These are phyloP conservation scores for Carex arenaria DNA, from an alignment of 202 grass and related monocot species.

Conservation along the genomic window DNA sequence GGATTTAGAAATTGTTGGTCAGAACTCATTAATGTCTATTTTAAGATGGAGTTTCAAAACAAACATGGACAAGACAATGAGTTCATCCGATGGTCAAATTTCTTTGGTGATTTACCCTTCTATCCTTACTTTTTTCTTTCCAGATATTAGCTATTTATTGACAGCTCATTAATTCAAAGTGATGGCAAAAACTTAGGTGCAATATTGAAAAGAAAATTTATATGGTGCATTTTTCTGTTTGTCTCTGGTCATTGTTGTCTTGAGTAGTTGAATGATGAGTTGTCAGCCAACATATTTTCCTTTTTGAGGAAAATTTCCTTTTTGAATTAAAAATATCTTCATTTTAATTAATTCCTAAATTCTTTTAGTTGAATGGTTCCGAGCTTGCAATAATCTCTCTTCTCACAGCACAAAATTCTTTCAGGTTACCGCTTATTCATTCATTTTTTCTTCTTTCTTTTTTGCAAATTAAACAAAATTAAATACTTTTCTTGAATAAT, in stretches of 20 bases:
- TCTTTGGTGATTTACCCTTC: constrained; percentile 48
- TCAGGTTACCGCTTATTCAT: constrained; percentile 28
- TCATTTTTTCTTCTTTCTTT: constrained; percentile 7
- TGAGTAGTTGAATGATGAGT: constrained; percentile 13
- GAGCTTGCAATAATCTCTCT: constrained; percentile 64
- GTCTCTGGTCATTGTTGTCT: constrained; percentile 1
- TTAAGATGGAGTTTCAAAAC: constrained; percentile 98
- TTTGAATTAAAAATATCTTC: neutral
- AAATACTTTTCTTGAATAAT: constrained; percentile 15
- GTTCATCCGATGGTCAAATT: constrained; percentile 76
- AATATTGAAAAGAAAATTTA: neutral
- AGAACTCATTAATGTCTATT: constrained; percentile 80
- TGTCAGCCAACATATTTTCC: constrained; percentile 23
- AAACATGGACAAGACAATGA: constrained; percentile 87
- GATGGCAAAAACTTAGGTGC: neutral
- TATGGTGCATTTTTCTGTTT: neutral
- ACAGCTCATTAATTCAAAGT: neutral
- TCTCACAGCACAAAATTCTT: constrained; percentile 45
- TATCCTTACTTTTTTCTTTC: constrained; percentile 18
- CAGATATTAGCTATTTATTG: constrained; percentile 14
- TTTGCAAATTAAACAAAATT: constrained; percentile 2
- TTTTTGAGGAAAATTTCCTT: constrained; percentile 15
- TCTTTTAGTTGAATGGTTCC: constrained; percentile 37
- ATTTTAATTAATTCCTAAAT: constrained; percentile 28
- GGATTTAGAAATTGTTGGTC: constrained; percentile 45